Percentiles rank a stretch among this genome's conserved stretches.
Evolutionary conservation across 1,284 basidiomycete genomes (phyloP).

Genomic region (Sanghuangporus baumii): DNA sequence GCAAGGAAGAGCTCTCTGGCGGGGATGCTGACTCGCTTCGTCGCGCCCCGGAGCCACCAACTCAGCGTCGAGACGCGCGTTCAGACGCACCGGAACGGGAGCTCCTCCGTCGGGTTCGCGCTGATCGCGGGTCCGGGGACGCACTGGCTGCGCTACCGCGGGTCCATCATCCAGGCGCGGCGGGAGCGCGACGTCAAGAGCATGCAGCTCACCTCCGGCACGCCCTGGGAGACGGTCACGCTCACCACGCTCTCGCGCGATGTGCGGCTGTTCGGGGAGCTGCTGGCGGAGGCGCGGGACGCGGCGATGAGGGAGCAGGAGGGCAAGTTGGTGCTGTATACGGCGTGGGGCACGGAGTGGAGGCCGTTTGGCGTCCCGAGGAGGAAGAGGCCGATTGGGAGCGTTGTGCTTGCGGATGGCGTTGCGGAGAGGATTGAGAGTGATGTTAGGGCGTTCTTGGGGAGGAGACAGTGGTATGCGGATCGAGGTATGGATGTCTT

Average conservation of each 20-base stretch:
- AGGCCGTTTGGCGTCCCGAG: slow-evolving; percentile 92
- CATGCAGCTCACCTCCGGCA: slow-evolving; percentile 86
- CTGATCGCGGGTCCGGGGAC: slow-evolving; percentile 94
- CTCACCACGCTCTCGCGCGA: slow-evolving; percentile 90
- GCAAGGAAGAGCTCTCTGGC: not conserved
- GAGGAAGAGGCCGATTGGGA: slow-evolving; percentile 79
- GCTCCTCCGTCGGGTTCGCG: slow-evolving; percentile 81
- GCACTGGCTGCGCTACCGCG: slow-evolving; percentile 87
- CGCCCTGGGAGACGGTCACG: slow-evolving; percentile 97
- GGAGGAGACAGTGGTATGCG: slow-evolving; percentile 89
- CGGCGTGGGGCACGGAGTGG: slow-evolving; percentile 97
- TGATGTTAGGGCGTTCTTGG: slow-evolving; percentile 83
- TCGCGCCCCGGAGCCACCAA: slow-evolving; percentile 75
- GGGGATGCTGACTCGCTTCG: slow-evolving; percentile 28
- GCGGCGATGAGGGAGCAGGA: slow-evolving; percentile 84
- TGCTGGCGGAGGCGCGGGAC: slow-evolving; percentile 86
- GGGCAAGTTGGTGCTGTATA: slow-evolving; percentile 94
- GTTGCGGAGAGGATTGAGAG: slow-evolving; percentile 74
- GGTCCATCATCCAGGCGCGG: slow-evolving; percentile 96
- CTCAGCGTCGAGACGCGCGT: slow-evolving; percentile 91
- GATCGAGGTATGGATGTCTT: slow-evolving; percentile 67
- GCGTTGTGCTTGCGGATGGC: slow-evolving; percentile 86
- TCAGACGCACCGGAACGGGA: slow-evolving; percentile 86
- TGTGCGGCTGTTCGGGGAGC: slow-evolving; percentile 71
- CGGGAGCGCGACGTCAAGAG: slow-evolving; percentile 91